These are phyloP conservation scores for Marvania coccoides DNA, from an alignment of 139 green algal species.

Conservation along the genomic window DNA sequence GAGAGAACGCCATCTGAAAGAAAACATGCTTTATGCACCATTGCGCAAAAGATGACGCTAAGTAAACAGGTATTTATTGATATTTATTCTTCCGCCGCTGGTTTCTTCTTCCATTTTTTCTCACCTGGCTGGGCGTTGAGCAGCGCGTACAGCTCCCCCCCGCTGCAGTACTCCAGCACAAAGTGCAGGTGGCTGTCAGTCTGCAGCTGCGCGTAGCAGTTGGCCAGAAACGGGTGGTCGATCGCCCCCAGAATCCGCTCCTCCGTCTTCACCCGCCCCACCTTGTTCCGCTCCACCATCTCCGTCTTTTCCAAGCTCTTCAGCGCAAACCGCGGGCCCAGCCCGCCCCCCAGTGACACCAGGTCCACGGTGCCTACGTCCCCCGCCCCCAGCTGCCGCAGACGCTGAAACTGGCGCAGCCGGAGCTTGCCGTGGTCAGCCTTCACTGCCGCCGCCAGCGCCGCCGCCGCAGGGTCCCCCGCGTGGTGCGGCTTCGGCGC, in stretches of 20 bases:
- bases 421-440: conserved; percentile 57
- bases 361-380: conserved; percentile 91
- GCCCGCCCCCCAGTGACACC: conserved; percentile 62
- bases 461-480: conserved; percentile 6
- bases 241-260: conserved; percentile 70
- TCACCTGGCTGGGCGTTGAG: conserved; percentile 59
- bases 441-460: conserved; percentile 24
- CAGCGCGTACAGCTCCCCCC: conserved; percentile 73
- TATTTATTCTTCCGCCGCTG: no score
- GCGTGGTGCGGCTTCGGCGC: conserved; percentile 43
- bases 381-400: conserved; percentile 84
- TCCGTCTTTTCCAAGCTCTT: conserved; percentile 95
- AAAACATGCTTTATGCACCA: no score
- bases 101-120: no score
- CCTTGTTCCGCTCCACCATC: conserved; percentile 79
- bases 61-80: no score
- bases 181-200: conserved; percentile 88
- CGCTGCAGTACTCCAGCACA: conserved; percentile 62
- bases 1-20: no score
- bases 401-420: conserved; percentile 76
- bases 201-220: conserved; percentile 88
- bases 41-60: no score
- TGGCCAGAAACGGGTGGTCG: conserved; percentile 97
- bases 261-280: conserved; percentile 84
- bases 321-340: conserved; percentile 65